phyloP scores from a whole-genome alignment of 2,329 filamentous ascomycete genomes.

The Didymosphaeria variabile region DNA sequence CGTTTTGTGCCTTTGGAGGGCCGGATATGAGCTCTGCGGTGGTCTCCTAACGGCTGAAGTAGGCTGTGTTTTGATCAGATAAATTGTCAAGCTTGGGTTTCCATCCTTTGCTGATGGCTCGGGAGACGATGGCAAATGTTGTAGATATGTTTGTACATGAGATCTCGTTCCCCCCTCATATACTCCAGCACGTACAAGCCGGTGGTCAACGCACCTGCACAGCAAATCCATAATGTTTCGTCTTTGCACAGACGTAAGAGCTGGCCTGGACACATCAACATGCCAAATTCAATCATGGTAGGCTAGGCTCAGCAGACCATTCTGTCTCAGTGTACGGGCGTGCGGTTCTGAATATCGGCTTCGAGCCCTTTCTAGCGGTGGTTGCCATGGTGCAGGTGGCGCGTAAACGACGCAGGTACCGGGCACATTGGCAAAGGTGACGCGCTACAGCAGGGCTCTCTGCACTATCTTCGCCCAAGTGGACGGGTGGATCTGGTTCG shows the following conservation, averaged over 20 bases:
- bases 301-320: constrained; percentile 60
- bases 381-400: constrained; percentile 32
- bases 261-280: constrained; percentile 61
- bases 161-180: too few species aligned
- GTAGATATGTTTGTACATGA: too few species aligned
- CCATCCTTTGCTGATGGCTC: too few species aligned
- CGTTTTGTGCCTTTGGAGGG: constrained; percentile 69
- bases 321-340: constrained; percentile 68
- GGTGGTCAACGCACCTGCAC: constrained; percentile 63
- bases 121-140: too few species aligned
- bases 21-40: constrained; percentile 64
- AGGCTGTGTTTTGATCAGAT: constrained; percentile 58
- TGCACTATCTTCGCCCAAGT: constrained; percentile 10
- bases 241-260: constrained; percentile 66
- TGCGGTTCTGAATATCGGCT: constrained; percentile 70
- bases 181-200: too few species aligned
- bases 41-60: constrained; percentile 69
- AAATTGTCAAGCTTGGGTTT: not conserved
- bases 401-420: constrained; percentile 4
- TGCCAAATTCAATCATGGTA: not conserved
- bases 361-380: constrained; percentile 45
- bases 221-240: constrained; percentile 72
- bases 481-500: constrained; percentile 1
- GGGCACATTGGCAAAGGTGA: not conserved
- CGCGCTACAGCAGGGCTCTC: constrained; percentile 1